Percentiles rank a stretch among this genome's conserved stretches.
Evolutionary conservation across 2,329 filamentous ascomycete genomes (phyloP).

Genomic region (Ophidiomyces ophidiicola): DNA sequence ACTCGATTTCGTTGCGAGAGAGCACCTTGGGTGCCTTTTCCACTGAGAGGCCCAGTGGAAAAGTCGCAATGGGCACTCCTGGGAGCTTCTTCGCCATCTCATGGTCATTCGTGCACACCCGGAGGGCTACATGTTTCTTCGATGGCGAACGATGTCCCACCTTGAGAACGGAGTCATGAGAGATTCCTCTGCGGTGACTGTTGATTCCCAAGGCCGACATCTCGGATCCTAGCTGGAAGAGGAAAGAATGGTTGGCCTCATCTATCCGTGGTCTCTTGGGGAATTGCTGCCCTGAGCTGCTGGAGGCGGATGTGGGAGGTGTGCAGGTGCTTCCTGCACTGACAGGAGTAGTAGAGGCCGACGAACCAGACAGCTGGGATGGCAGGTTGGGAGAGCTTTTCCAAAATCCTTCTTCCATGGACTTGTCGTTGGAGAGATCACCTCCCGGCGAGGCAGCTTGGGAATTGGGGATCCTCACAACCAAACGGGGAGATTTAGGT

Average conservation of each 20-base stretch:
- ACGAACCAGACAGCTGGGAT: neutral
- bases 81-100: constrained; percentile 7
- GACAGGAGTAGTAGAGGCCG: neutral
- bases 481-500: constrained; percentile 21
- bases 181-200: constrained; percentile 7
- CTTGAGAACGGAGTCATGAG: constrained; percentile 8
- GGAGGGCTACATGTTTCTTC: constrained; percentile 4
- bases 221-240: constrained; percentile 2
- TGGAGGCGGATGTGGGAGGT: neutral
- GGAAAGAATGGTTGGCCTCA: neutral
- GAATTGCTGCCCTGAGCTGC: neutral
- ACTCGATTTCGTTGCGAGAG: constrained; percentile 17
- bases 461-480: constrained; percentile 12
- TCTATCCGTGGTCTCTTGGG: neutral
- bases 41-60: constrained; percentile 18
- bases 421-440: constrained; percentile 6
- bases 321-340: neutral
- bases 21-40: constrained; percentile 16
- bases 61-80: constrained; percentile 4
- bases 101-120: neutral
- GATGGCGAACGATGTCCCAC: constrained; percentile 1
- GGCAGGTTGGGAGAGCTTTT: constrained; percentile 4
- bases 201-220: neutral
- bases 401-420: constrained; percentile 1
- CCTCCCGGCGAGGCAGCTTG: constrained; percentile 9